A percentile compares a stretch with the other conserved stretches of the same genome.
phyloP scores from a whole-genome alignment of 352 stramenopile species.

The Globisporangium paddicum region DNA sequence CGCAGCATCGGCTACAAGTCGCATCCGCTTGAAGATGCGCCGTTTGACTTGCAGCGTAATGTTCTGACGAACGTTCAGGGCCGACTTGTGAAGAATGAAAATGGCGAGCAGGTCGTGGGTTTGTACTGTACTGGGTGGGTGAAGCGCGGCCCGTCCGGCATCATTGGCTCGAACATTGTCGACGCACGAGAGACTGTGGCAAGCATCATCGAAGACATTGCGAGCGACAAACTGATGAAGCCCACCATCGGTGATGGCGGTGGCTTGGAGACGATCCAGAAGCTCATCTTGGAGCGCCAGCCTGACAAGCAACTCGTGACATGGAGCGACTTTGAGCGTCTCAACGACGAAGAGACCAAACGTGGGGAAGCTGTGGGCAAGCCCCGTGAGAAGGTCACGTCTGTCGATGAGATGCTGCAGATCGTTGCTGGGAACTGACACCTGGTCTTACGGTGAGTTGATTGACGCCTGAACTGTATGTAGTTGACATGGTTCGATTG shows the following conservation, averaged over 20 bases:
- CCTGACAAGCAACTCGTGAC: slow-evolving; percentile 64
- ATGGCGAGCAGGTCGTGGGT: slow-evolving; percentile 44
- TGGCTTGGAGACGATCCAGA: slow-evolving; percentile 32
- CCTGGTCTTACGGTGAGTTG: background rate
- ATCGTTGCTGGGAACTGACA: slow-evolving; percentile 15
- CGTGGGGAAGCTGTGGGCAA: slow-evolving; percentile 59
- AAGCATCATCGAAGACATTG: slow-evolving; percentile 90
- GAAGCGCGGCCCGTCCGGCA: slow-evolving; percentile 96
- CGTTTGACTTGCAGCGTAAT: slow-evolving; percentile 78
- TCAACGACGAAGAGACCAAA: slow-evolving; percentile 57
- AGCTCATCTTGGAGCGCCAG: slow-evolving; percentile 37
- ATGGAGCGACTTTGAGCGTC: slow-evolving; percentile 59
- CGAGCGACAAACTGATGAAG: slow-evolving; percentile 33
- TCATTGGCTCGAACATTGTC: slow-evolving; percentile 98
- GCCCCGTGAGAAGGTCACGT: slow-evolving; percentile 80
- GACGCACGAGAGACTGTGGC: slow-evolving; percentile 95
- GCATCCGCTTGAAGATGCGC: slow-evolving; percentile 55
- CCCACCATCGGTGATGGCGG: slow-evolving; percentile 17
- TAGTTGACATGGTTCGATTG: background rate
- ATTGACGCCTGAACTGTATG: background rate
- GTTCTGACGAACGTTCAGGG: slow-evolving; percentile 62
- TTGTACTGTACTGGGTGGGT: slow-evolving; percentile 97
- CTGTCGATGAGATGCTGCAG: slow-evolving; percentile 66
- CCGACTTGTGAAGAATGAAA: slow-evolving; percentile 28
- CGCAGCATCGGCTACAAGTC: slow-evolving; percentile 93